Evolutionary conservation across 2,329 filamentous ascomycete genomes (phyloP).

Genomic region (Escovopsis sp.): DNA sequence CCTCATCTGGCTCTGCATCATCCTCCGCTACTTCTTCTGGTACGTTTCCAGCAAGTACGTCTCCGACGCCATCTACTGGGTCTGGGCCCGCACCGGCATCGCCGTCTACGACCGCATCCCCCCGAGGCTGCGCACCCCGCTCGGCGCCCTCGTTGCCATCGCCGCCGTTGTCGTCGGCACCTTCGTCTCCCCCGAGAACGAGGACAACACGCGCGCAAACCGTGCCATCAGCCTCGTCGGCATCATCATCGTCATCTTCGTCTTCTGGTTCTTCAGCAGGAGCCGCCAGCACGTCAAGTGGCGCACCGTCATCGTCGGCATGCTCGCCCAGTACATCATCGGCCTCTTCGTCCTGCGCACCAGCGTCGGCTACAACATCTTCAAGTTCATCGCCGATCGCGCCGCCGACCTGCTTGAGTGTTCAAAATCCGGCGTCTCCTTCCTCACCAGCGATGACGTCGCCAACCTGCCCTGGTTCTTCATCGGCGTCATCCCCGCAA

Average conservation of each 20-base stretch:
- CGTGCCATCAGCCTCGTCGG: slow-evolving; percentile 72
- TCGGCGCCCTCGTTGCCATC: slow-evolving; percentile 49
- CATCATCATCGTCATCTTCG: slow-evolving; percentile 51
- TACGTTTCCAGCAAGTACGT: slow-evolving; percentile 55
- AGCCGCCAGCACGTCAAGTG: slow-evolving; percentile 51
- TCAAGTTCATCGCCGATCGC: slow-evolving; percentile 69
- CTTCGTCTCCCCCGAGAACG: slow-evolving; percentile 55
- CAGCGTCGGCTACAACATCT: slow-evolving; percentile 71
- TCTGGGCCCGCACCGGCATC: slow-evolving; percentile 53
- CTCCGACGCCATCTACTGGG: slow-evolving; percentile 48
- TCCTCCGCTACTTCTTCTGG: slow-evolving; percentile 58
- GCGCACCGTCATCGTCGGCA: slow-evolving; percentile 77
- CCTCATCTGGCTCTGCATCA: slow-evolving; percentile 62
- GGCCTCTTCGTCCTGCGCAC: slow-evolving; percentile 81
- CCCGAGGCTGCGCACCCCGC: slow-evolving; percentile 45
- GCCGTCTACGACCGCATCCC: slow-evolving; percentile 49
- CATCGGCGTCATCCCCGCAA: slow-evolving; percentile 66
- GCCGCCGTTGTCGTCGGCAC: slow-evolving; percentile 63
- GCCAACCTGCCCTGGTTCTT: slow-evolving; percentile 51
- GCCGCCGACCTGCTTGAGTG: slow-evolving; percentile 64
- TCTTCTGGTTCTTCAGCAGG: slow-evolving; percentile 56
- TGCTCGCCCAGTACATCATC: slow-evolving; percentile 77
- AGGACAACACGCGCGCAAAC: slow-evolving; percentile 65
- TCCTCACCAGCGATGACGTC: slow-evolving; percentile 40
- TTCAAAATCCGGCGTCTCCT: slow-evolving; percentile 55